A percentile compares a stretch with the other conserved stretches of the same genome.
Conservation (phyloP, 78 protist species). For the Dictyostelium discoideum region DNA sequence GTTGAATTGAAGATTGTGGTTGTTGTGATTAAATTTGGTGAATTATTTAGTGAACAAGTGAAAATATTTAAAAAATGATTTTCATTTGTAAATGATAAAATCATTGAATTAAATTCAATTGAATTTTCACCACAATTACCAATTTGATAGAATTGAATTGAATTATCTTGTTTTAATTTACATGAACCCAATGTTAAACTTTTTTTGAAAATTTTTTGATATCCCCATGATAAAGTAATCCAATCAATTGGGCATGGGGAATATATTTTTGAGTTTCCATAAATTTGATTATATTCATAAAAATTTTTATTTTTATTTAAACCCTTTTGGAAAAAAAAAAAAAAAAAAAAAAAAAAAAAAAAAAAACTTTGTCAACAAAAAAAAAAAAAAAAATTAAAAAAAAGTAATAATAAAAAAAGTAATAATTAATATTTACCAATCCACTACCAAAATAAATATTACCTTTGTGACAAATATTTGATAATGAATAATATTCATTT, state of each 20-base stretch:
- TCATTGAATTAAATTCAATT: neutral
- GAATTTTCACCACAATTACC: neutral
- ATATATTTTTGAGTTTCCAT: neutral
- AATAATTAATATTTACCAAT: neutral
- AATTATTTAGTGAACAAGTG: neutral
- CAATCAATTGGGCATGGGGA: neutral
- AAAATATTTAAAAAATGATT: neutral
- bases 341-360: neutral
- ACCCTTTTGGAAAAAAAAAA: neutral
- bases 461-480: neutral
- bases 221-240: neutral
- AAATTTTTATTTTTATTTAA: neutral
- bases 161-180: neutral
- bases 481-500: neutral
- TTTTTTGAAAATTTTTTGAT: neutral
- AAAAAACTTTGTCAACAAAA: no score
- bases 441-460: neutral
- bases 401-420: no score
- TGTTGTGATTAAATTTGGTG: no score
- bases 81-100: neutral
- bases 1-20: neutral
- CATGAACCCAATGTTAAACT: neutral
- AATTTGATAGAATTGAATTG: neutral
- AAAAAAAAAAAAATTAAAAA: no score
- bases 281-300: neutral